phyloP scores from a whole-genome alignment of 1,139 yeast species.

The Petasospora rhodanensis region DNA sequence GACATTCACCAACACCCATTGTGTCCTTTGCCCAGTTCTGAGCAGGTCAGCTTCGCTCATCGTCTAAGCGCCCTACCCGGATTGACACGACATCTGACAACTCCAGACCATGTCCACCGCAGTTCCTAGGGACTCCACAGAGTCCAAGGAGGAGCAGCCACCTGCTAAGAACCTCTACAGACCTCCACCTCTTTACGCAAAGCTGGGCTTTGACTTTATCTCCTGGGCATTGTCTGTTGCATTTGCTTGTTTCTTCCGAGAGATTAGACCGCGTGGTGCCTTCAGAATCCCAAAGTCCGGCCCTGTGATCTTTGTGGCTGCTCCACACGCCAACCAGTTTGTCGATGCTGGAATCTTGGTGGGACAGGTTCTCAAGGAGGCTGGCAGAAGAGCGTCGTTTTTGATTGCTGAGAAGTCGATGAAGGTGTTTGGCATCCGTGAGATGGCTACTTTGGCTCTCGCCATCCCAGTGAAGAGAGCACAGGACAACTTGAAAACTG shows the following conservation, averaged over 20 bases:
- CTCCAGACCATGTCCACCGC: conserved; percentile 1
- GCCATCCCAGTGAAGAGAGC: conserved; percentile 90
- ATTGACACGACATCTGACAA: no score
- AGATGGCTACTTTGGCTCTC: conserved; percentile 67
- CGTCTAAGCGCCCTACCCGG: no score
- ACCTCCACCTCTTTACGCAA: conserved; percentile 24
- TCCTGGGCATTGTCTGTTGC: conserved; percentile 42
- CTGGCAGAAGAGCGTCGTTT: conserved; percentile 74
- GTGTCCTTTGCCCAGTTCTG: no score
- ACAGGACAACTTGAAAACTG: conserved; percentile 70
- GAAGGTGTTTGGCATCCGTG: conserved; percentile 63
- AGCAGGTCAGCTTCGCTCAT: no score
- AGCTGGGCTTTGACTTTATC: conserved; percentile 43
- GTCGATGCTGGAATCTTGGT: conserved; percentile 85
- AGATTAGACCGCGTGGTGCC: conserved; percentile 87
- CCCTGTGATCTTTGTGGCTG: conserved; percentile 91
- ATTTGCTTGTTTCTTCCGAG: conserved; percentile 71
- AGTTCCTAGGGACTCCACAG: neutral
- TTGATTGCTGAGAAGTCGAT: conserved; percentile 83
- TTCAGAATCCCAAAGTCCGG: conserved; percentile 79
- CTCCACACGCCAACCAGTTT: conserved; percentile 96
- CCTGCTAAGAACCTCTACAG: conserved; percentile 4
- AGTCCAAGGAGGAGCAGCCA: conserved; percentile 1
- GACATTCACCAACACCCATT: no score
- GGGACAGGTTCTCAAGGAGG: conserved; percentile 73